These are phyloP conservation scores for Paracamarosporium sp. DNA, from an alignment of 2,329 filamentous ascomycete species.

Conservation along the genomic window DNA sequence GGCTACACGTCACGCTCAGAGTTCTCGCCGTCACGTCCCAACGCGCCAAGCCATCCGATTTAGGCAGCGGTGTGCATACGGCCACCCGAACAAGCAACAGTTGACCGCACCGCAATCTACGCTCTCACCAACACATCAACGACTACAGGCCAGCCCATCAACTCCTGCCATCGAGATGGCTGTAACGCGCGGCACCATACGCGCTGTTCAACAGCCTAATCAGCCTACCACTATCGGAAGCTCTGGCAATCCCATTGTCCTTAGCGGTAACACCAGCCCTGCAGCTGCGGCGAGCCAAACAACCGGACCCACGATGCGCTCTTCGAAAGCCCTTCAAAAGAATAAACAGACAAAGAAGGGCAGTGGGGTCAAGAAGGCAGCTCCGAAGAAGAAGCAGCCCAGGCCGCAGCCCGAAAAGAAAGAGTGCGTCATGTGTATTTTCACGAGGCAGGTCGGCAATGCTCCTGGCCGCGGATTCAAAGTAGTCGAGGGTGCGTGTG, in stretches of 20 bases:
- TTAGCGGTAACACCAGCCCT: neutral
- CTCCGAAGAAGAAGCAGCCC: slow-evolving; percentile 6
- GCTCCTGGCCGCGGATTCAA: slow-evolving; percentile 15
- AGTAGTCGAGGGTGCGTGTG: slow-evolving; percentile 12
- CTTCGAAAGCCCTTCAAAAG: neutral
- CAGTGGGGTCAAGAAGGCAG: neutral
- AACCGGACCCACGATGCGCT: neutral
- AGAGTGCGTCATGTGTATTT: slow-evolving; percentile 28
- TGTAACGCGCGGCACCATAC: neutral
- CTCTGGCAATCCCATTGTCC: neutral
- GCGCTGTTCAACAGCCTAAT: neutral
- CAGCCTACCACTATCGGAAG: neutral
- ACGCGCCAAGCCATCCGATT: neutral
- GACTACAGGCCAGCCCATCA: neutral
- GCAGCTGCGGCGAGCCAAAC: neutral
- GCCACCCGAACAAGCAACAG: neutral
- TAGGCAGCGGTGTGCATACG: neutral
- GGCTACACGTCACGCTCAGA: neutral
- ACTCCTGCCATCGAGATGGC: neutral
- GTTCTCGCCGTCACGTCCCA: neutral
- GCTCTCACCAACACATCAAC: no score
- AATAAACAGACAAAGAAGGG: neutral
- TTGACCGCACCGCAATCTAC: neutral
- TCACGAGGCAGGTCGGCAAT: slow-evolving; percentile 9
- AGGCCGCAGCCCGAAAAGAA: slow-evolving; percentile 9